These are phyloP conservation scores for Leccinum longicurvipes DNA, from an alignment of 768 basidiomycete species.

Conservation along the genomic window DNA sequence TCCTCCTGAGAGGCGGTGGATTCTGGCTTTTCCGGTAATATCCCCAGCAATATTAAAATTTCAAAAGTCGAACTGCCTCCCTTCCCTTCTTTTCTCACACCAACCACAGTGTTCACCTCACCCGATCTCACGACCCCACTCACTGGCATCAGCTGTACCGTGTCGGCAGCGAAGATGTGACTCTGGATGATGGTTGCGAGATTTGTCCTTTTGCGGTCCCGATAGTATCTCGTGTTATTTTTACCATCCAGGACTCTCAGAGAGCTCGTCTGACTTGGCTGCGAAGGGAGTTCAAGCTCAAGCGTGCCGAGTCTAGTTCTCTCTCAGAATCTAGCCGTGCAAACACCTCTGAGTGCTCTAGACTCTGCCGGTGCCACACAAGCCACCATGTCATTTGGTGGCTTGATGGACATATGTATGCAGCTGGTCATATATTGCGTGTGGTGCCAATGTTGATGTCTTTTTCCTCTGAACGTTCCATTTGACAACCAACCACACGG, in stretches of 20 bases:
- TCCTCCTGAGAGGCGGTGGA: conserved; percentile 8
- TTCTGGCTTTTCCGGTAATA: background rate
- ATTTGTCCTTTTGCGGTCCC: background rate
- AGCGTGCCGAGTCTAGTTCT: background rate
- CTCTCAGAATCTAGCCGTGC: background rate
- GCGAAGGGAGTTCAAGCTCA: background rate
- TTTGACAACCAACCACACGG: background rate
- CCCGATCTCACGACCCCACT: background rate
- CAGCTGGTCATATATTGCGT: conserved; percentile 7
- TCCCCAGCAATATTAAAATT: background rate
- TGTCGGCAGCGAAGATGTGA: background rate
- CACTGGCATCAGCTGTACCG: background rate
- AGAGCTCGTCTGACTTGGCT: background rate
- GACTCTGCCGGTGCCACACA: conserved; percentile 9
- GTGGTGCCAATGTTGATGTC: background rate
- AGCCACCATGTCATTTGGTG: conserved; percentile 25
- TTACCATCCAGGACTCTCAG: background rate
- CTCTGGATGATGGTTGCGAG: background rate
- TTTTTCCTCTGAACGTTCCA: background rate
- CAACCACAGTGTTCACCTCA: background rate
- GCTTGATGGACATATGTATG: conserved; percentile 21
- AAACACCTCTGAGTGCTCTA: conserved; percentile 1
- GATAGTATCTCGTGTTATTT: background rate
- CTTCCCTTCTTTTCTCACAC: background rate
- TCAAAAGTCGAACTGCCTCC: background rate